These are phyloP conservation scores for Cladosporium sp. DNA, from an alignment of 2,329 filamentous ascomycete species.

Conservation along the genomic window DNA sequence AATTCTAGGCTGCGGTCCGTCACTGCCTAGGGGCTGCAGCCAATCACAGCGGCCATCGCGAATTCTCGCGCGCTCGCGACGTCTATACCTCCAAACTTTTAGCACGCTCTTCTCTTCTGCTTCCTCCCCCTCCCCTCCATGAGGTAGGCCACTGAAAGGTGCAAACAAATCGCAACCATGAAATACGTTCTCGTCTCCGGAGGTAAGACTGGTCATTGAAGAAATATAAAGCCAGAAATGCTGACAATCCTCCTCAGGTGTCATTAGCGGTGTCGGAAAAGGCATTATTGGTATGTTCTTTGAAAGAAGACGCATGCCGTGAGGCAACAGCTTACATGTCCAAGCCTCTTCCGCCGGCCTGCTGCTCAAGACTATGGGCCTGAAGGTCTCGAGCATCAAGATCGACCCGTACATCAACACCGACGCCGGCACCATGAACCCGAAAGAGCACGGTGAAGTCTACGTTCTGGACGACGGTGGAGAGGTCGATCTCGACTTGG, in stretches of 20 bases:
- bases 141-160: constrained; percentile 42
- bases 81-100: constrained; percentile 15
- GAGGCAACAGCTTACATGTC: constrained; percentile 26
- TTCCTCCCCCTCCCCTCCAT: constrained; percentile 45
- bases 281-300: constrained; percentile 58
- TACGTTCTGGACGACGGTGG: constrained; percentile 85
- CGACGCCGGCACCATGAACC: constrained; percentile 72
- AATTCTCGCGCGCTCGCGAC: constrained; percentile 16
- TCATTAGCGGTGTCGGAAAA: constrained; percentile 62
- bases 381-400: constrained; percentile 71
- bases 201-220: constrained; percentile 53
- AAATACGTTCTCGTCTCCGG: constrained; percentile 81
- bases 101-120: constrained; percentile 27
- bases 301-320: constrained; percentile 8
- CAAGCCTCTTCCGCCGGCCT: constrained; percentile 69
- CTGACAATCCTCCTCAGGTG: constrained; percentile 39
- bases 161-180: constrained; percentile 55
- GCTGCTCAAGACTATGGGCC: constrained; percentile 75
- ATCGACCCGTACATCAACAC: constrained; percentile 75
- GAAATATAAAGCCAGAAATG: background rate
- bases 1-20: constrained; percentile 7
- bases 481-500: constrained; percentile 72
- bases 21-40: background rate
- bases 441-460: constrained; percentile 78
- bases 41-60: constrained; percentile 9